Evolutionary conservation across 768 basidiomycete genomes (phyloP).

Genomic region (Rhodotorula diobovata): DNA sequence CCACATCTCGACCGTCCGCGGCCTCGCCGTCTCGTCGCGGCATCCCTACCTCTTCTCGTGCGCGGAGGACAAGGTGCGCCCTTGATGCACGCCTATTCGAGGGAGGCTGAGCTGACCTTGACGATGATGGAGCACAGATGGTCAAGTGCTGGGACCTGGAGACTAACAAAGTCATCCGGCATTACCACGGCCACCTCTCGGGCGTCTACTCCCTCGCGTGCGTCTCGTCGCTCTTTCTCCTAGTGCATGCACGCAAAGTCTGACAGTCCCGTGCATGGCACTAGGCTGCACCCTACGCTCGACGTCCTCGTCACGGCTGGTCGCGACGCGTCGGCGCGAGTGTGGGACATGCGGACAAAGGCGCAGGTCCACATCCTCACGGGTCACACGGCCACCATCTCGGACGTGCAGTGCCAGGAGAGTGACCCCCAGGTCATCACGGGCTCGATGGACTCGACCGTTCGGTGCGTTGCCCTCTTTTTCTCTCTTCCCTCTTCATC

Average conservation of each 20-base stretch:
- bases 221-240: conserved; percentile 24
- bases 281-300: conserved; percentile 89
- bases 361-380: conserved; percentile 87
- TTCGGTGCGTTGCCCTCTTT: conserved; percentile 58
- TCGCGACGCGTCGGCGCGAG: conserved; percentile 90
- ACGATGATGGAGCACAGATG: conserved; percentile 61
- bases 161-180: conserved; percentile 96
- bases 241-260: not conserved
- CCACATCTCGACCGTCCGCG: conserved; percentile 93
- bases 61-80: conserved; percentile 87
- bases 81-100: not conserved
- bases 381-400: conserved; percentile 91
- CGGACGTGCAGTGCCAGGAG: conserved; percentile 92
- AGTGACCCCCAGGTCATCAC: conserved; percentile 98
- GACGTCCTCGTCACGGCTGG: conserved; percentile 93
- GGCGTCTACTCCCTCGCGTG: conserved; percentile 84
- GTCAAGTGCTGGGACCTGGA: conserved; percentile 99
- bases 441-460: conserved; percentile 95
- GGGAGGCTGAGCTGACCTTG: not conserved
- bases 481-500: not conserved
- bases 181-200: conserved; percentile 96
- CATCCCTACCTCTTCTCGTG: conserved; percentile 98
- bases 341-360: conserved; percentile 98
- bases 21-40: conserved; percentile 81
- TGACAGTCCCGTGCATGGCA: conserved; percentile 37